Base-by-base conservation (phyloP, 2,329 filamentous ascomycete genomes). In the Cladosporium phlei region DNA sequence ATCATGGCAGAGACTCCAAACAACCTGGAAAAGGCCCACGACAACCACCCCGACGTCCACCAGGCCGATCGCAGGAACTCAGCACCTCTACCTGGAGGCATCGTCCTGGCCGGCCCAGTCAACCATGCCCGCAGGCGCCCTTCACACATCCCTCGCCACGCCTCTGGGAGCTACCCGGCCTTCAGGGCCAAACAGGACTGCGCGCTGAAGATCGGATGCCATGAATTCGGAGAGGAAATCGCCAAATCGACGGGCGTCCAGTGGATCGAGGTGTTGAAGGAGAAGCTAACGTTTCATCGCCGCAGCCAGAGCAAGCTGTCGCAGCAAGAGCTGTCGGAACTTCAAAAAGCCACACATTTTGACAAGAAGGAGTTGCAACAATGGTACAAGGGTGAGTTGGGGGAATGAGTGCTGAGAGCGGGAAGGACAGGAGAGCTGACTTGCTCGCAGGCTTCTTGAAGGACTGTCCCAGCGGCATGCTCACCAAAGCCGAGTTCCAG, bases 281-380 rank as follows among this genome's bases (percentile, higher is more conserved):
- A 59, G 27, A 55, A 51, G 59, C 62, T 67, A 52, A 66, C 58
- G 22, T 35, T 64, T 24, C 47, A 43, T 51, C 55, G 53, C 51
- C 55, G 59, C 65, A 98, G 93, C 73, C 93, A 97, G 77, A 97
- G 91, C 61, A 98, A 97, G 77, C 85, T 98, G 67, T 95, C 90
- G 49, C 88, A 93, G 68, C 86, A 95, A 70, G 89, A 98, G 78
- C 86, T 98, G 65, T 81, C 80, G 57, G 93, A 98, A 71, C 82
- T 98, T 58, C 90, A 97, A 68, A 93, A 88, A 75, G 89, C 89
- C 51, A 98, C 93, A 55, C 89, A 97, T 71, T 98, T 98, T 66
- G 93, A 98, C 72, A 96, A 96, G 83, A 97, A 97, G 77, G 93
- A 98, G 72, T 72, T 98, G 66, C 93, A 98, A 69, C 91, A 97